Evolutionary conservation across 2,329 filamentous ascomycete species (phyloP), one percentile per base, ranked within the genome.

Genomic region (Phyllosticta citrichinensis): DNA sequence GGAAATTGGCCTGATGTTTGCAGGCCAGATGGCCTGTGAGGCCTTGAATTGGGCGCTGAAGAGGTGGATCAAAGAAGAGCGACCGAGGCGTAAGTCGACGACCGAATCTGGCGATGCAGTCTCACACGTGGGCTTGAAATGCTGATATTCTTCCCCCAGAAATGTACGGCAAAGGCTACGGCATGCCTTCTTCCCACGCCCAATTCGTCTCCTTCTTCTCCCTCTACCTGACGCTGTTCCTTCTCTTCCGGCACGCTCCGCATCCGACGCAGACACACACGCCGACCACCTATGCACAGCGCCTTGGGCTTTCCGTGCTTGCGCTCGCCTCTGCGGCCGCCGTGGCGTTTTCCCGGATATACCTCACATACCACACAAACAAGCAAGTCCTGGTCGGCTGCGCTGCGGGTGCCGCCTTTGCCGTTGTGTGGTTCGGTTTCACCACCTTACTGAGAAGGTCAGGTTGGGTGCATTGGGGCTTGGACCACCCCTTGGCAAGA

Each of bases 161-260:
- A 74, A 84, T 87, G 79, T 86, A 92, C 70, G 84, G 91, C 61
- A 96, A 96, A 74, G 94, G 94, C 65, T 99, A 99, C 71, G 95
- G 94, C 68, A 99, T 99, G 95, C 94, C 94, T 11, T 87, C 84
- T 8, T 97, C 92, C 47, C 94, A 99, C 76, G 89, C 94, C 9
- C 94, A 99, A 77, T 99, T 97, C 73, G 88, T 93, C 63, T 83
- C 88, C 61, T 99, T 91, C 79, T 97, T 96, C 82, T 87, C 90
- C 62, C 77, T 96, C 62, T 94, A 89, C 64, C 77, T 97, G 63
- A 80, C 84, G 24, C 79, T 99, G 20, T 97, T 97, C 77, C 81
- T 99, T 53, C 81, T 96, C 54, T 78, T 92, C 63, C 84, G 93
- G 63, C 91, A 96, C 74, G 66, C 68, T 17, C 74, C 75, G 4